These are phyloP conservation scores for Pythium pyrilobum DNA, from an alignment of 352 stramenopile genomes.

Conservation along the genomic window DNA sequence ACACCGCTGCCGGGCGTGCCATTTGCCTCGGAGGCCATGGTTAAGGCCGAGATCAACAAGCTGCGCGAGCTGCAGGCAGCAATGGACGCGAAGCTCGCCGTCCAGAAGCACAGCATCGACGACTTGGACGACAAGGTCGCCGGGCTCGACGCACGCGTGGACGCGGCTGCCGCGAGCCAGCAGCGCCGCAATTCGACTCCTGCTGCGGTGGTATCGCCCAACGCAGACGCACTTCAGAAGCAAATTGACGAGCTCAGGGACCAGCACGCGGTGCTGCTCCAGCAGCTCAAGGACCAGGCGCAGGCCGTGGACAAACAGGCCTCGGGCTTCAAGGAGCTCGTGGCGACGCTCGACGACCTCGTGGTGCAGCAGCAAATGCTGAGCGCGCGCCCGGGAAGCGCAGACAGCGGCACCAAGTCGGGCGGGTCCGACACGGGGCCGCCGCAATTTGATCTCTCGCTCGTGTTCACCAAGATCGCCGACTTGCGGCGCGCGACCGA, in stretches of 20 bases:
- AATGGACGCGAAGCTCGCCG: constrained; percentile 27
- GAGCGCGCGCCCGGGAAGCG: neutral
- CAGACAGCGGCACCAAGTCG: neutral
- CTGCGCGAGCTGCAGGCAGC: constrained; percentile 34
- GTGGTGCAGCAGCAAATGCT: constrained; percentile 41
- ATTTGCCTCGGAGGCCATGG: constrained; percentile 33
- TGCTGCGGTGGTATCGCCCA: neutral
- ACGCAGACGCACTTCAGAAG: constrained; percentile 29
- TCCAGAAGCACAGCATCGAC: constrained; percentile 35
- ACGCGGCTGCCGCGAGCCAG: constrained; percentile 12
- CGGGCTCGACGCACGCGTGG: constrained; percentile 21
- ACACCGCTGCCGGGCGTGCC: constrained; percentile 24
- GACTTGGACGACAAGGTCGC: constrained; percentile 26
- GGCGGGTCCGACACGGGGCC: constrained; percentile 3
- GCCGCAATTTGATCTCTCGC: constrained; percentile 56
- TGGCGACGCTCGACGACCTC: constrained; percentile 47
- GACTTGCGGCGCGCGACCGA: constrained; percentile 60
- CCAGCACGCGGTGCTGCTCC: constrained; percentile 31
- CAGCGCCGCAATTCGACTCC: constrained; percentile 3
- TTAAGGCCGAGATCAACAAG: constrained; percentile 38
- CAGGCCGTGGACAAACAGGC: constrained; percentile 38
- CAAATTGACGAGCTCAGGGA: constrained; percentile 42
- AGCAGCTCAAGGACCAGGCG: constrained; percentile 42
- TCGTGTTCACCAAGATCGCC: constrained; percentile 78
- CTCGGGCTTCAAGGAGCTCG: constrained; percentile 40